phyloP scores from a whole-genome alignment of 805 yeast species.

The Candida koratica region DNA sequence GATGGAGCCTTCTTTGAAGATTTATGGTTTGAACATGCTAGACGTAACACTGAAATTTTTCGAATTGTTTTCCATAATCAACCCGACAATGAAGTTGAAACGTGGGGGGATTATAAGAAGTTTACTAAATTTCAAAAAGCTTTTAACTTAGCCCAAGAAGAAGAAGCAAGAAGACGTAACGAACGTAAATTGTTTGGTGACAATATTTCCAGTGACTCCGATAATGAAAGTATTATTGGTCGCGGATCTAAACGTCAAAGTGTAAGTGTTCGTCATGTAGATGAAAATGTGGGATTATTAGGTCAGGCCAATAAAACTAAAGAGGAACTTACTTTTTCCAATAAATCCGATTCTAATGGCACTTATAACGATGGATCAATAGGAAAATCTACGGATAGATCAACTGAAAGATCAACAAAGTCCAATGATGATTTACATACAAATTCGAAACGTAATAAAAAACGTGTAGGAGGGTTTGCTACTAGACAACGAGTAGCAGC shows the following conservation, averaged over 20 bases:
- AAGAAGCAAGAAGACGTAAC: slow-evolving; percentile 30
- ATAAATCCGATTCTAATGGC: not conserved
- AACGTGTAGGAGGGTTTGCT: slow-evolving; percentile 15
- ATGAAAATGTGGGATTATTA: slow-evolving; percentile 32
- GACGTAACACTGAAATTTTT: slow-evolving; percentile 76
- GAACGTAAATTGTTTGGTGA: slow-evolving; percentile 18
- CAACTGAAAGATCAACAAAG: slow-evolving; percentile 1
- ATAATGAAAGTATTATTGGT: slow-evolving; percentile 11
- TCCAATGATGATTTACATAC: not conserved
- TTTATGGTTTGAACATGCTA: slow-evolving; percentile 77
- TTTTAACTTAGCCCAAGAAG: slow-evolving; percentile 42
- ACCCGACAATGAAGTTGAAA: slow-evolving; percentile 86
- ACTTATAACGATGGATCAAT: not conserved
- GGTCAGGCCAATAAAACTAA: slow-evolving; percentile 22
- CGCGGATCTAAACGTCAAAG: slow-evolving; percentile 10
- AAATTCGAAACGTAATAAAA: slow-evolving; percentile 7
- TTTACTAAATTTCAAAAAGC: slow-evolving; percentile 58
- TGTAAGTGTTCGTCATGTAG: slow-evolving; percentile 24
- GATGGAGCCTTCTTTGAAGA: slow-evolving; percentile 80
- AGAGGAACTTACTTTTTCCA: slow-evolving; percentile 4
- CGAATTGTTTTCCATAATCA: slow-evolving; percentile 87
- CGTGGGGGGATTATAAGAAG: slow-evolving; percentile 87
- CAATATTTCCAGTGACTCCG: slow-evolving; percentile 14
- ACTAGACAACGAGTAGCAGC: slow-evolving; percentile 32
- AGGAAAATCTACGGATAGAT: not conserved